phyloP scores from a whole-genome alignment of 2,329 filamentous ascomycete genomes.

The Colletotrichum cuscutae region DNA sequence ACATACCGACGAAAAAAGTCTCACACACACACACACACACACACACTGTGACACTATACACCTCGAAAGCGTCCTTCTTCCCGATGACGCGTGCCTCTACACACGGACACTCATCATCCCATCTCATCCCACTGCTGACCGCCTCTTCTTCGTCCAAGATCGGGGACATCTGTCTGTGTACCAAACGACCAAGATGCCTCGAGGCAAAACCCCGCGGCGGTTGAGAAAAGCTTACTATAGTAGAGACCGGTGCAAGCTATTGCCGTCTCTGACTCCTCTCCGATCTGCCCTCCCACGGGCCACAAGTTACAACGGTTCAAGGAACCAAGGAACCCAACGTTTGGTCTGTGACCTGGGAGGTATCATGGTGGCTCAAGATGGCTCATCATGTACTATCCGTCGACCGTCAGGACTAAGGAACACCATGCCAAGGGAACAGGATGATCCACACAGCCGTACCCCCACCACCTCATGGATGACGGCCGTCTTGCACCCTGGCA shows the following conservation, averaged over 20 bases:
- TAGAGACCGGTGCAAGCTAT: neutral
- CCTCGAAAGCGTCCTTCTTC: neutral
- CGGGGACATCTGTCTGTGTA: neutral
- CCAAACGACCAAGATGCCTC: neutral
- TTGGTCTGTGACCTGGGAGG: slow-evolving; percentile 11
- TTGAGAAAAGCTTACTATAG: neutral
- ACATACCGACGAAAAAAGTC: neutral
- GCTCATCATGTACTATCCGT: neutral
- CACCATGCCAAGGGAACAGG: neutral
- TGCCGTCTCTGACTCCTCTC: slow-evolving; percentile 15
- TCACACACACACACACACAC: too few species aligned
- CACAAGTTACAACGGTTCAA: too few species aligned
- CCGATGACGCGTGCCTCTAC: neutral
- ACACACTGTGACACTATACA: too few species aligned
- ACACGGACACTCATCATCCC: neutral
- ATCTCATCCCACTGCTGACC: slow-evolving; percentile 17
- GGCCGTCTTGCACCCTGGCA: neutral
- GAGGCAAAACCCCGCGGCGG: neutral
- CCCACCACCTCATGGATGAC: slow-evolving; percentile 2
- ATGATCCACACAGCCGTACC: slow-evolving; percentile 30
- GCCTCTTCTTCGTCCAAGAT: slow-evolving; percentile 24
- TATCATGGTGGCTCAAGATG: slow-evolving; percentile 24
- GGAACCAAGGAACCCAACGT: neutral
- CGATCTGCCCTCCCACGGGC: neutral
- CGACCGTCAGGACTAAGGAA: too few species aligned